Evolutionary conservation across 1,284 basidiomycete species (phyloP).

Genomic region (Meripilus lineatus): DNA sequence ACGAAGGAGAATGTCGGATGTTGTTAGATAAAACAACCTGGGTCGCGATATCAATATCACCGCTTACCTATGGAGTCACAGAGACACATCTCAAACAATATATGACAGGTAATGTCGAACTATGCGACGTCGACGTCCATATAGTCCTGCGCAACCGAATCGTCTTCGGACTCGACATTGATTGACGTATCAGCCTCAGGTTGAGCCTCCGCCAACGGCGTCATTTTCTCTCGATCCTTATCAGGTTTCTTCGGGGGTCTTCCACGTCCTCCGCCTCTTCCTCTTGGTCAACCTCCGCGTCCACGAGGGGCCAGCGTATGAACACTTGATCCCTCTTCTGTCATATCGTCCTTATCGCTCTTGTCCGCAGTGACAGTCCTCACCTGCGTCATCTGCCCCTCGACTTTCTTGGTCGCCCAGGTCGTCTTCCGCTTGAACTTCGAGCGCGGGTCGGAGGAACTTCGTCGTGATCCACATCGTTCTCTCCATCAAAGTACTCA

Average conservation of each 20-base stretch:
- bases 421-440: conserved; percentile 12
- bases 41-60: too few relatives aligned
- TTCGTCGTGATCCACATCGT: conserved; percentile 50
- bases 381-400: conserved; percentile 12
- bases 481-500: conserved; percentile 72
- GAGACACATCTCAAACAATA: too few relatives aligned
- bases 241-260: conserved; percentile 11
- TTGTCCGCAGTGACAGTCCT: conserved; percentile 10
- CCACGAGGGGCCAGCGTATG: conserved; percentile 9
- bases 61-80: too few relatives aligned
- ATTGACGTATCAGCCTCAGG: not conserved
- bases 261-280: conserved; percentile 18
- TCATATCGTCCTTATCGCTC: conserved; percentile 17
- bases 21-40: too few relatives aligned
- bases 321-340: conserved; percentile 12
- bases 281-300: conserved; percentile 15
- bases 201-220: conserved; percentile 6
- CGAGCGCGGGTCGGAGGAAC: conserved; percentile 2
- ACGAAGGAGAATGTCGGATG: too few relatives aligned
- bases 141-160: not conserved
- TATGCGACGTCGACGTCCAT: conserved; percentile 1
- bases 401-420: conserved; percentile 15
- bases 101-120: too few relatives aligned
- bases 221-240: conserved; percentile 17
- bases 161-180: not conserved